phyloP scores from a whole-genome alignment of 2,329 filamentous ascomycete genomes.

The Amphichorda felina region DNA sequence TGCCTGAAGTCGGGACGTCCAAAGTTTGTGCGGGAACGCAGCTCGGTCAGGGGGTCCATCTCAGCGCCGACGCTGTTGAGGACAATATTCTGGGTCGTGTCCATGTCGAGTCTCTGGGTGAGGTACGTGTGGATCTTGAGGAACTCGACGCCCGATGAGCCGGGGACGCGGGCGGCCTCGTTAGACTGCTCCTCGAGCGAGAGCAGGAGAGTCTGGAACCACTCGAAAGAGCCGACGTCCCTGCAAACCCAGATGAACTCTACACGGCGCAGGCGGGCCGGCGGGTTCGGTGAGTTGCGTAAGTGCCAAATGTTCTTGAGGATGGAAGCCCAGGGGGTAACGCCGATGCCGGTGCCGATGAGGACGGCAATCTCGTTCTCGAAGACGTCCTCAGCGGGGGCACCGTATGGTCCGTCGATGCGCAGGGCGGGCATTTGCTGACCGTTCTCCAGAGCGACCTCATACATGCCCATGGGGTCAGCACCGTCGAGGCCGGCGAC shows the following conservation, averaged over 20 bases:
- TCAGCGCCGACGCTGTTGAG: slow-evolving; percentile 86
- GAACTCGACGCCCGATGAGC: slow-evolving; percentile 67
- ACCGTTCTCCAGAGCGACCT: slow-evolving; percentile 86
- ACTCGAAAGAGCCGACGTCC: slow-evolving; percentile 91
- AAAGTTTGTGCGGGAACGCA: slow-evolving; percentile 85
- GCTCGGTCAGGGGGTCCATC: slow-evolving; percentile 82
- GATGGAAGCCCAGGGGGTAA: slow-evolving; percentile 78
- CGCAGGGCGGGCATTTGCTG: slow-evolving; percentile 83
- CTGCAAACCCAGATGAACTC: slow-evolving; percentile 99
- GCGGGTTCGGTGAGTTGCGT: slow-evolving; percentile 80
- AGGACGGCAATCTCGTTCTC: slow-evolving; percentile 81
- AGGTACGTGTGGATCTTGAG: slow-evolving; percentile 96
- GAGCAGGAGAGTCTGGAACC: slow-evolving; percentile 91
- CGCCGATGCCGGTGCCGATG: slow-evolving; percentile 77
- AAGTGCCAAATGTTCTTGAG: slow-evolving; percentile 98
- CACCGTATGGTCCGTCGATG: slow-evolving; percentile 92
- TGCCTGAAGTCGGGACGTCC: slow-evolving; percentile 81
- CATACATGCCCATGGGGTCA: slow-evolving; percentile 94
- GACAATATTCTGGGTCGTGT: slow-evolving; percentile 93
- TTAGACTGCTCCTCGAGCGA: slow-evolving; percentile 81
- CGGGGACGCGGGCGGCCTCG: slow-evolving; percentile 54
- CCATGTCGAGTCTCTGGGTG: slow-evolving; percentile 82
- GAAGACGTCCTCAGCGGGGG: slow-evolving; percentile 94
- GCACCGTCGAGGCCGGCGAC: too few species aligned
- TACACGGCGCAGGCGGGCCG: slow-evolving; percentile 78